phyloP scores from a whole-genome alignment of 2,329 filamentous ascomycete species.

The Colletotrichum trifolii region DNA sequence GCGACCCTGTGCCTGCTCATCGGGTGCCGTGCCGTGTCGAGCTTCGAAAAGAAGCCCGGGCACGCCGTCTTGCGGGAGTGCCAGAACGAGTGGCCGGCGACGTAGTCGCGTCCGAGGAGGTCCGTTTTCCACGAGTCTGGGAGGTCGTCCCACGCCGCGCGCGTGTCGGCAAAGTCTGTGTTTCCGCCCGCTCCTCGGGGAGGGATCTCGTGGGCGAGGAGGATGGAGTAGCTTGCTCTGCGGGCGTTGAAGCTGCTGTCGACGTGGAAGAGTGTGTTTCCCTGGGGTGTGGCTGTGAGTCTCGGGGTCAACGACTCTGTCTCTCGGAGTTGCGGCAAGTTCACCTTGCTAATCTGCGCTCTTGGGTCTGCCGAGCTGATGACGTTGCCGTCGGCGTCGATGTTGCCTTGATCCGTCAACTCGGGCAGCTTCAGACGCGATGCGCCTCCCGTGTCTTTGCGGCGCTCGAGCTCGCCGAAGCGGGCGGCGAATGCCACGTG shows the following conservation, averaged over 20 bases:
- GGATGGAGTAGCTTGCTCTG: constrained; percentile 62
- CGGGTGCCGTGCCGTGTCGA: constrained; percentile 52
- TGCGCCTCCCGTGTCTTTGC: constrained; percentile 18
- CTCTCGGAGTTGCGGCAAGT: constrained; percentile 4
- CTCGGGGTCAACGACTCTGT: no score
- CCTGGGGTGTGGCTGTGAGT: constrained; percentile 42
- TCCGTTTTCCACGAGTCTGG: constrained; percentile 46
- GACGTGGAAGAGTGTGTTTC: constrained; percentile 64
- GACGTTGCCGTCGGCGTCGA: constrained; percentile 53
- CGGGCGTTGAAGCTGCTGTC: constrained; percentile 67
- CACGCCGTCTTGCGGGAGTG: constrained; percentile 64
- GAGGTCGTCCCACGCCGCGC: constrained; percentile 61
- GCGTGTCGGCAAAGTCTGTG: constrained; percentile 65
- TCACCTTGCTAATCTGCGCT: constrained; percentile 52
- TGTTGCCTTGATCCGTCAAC: constrained; percentile 67
- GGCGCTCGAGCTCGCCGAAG: constrained; percentile 60
- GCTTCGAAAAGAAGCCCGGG: constrained; percentile 58
- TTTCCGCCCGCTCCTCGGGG: constrained; percentile 59
- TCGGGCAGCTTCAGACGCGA: constrained; percentile 44
- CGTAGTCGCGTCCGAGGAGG: constrained; percentile 52
- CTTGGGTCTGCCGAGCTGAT: constrained; percentile 48
- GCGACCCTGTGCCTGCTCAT: constrained; percentile 60
- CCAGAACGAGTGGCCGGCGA: constrained; percentile 61
- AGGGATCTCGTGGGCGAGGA: constrained; percentile 61
- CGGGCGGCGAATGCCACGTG: constrained; percentile 62